Conservation (phyloP, 345 rosid genomes). For the Hevea brasiliensis region DNA sequence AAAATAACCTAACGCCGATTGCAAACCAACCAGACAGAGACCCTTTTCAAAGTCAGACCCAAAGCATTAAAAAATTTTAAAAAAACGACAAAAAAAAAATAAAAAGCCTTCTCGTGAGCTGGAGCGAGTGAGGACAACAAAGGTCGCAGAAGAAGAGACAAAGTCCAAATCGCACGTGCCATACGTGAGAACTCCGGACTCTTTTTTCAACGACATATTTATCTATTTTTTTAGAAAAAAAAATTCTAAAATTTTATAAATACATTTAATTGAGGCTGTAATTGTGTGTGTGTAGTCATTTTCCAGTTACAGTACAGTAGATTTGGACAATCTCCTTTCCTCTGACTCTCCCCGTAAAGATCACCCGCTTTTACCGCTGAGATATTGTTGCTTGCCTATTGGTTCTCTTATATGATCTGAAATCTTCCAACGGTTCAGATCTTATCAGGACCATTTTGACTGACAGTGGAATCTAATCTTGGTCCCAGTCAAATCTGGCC, state of each 20-base stretch:
- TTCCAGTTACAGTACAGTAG: neutral
- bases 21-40: neutral
- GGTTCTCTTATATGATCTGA: neutral
- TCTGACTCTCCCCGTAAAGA: neutral
- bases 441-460: constrained; percentile 6
- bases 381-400: neutral
- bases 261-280: too few species aligned
- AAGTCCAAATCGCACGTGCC: constrained; percentile 23
- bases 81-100: neutral
- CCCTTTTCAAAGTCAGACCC: neutral
- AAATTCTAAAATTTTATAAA: too few species aligned
- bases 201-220: neutral
- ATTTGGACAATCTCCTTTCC: neutral
- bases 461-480: neutral
- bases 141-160: constrained; percentile 17
- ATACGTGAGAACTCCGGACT: neutral
- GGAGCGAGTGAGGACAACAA: constrained; percentile 13
- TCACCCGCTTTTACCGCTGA: constrained; percentile 29
- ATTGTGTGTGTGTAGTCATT: neutral
- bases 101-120: constrained; percentile 29
- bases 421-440: neutral
- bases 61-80: neutral
- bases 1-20: too few species aligned
- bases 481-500: neutral
- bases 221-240: neutral